Base-by-base conservation (phyloP, 768 basidiomycete genomes). In the Boletus rex-veris region DNA sequence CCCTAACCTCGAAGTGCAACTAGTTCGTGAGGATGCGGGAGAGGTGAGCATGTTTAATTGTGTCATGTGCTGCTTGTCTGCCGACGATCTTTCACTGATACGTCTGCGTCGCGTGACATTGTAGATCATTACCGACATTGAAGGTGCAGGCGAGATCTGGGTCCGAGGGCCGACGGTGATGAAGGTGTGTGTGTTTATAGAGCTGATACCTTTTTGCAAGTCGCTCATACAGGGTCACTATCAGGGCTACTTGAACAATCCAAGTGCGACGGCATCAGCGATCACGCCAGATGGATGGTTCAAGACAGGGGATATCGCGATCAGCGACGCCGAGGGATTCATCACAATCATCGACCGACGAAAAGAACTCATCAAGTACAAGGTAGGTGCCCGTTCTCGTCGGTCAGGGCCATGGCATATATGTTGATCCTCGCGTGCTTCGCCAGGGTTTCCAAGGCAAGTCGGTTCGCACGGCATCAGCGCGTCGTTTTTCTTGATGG, bases 271-370 rank as follows among this genome's bases (percentile, higher is more conserved):
- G 2, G 71, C 74, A 21, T 78, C 83, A 14, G 71, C 84, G 7
- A 85, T 95, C 58, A 89, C 86, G 0, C 68, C 70, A 0, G 86
- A 90, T 45, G 79, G 82, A 4, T 97, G 90, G 90, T 85, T 92
- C 74, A 91, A 88, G 76, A 94, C 92, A 0, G 92, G 93, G 2
- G 93, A 96, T 66, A 80, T 95, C 46, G 88, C 80, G 2, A 66
- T 77, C 16, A 71, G 81, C 12, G 87, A 92, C 55, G 53, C 68
- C 3, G 83, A 91, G 1, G 92, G 91, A 0, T 88, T 77, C 64
- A 90, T 84, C 65, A 80, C 76, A 58, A 87, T 90, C 48, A 84
- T 91, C 3, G 88, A 90, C 60, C 73, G 90, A 33, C 75, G 78
- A 44, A 90, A 90, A 56, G 89, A 89, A 61, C 71, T 89, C 21